Conservation (phyloP, 164 flowering plant species). For the Dillenia suffruticosa region DNA sequence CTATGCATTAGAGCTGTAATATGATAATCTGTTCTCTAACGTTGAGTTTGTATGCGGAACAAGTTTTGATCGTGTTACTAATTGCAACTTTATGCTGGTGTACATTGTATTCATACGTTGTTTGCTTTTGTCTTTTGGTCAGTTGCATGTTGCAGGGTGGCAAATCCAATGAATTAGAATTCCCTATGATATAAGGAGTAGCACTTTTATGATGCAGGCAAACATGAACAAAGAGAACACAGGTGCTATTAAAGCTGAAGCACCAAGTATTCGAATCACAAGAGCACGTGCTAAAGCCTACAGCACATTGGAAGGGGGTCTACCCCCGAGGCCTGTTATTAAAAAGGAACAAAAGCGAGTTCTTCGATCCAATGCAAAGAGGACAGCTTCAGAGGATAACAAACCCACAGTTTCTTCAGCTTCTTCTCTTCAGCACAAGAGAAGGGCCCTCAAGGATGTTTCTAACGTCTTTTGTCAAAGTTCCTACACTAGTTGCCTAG, state of each 20-base stretch:
- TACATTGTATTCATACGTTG: too few relatives aligned
- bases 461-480: constrained; percentile 47
- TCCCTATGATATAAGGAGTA: background rate
- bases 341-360: constrained; percentile 24
- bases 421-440: constrained; percentile 37
- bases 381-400: constrained; percentile 46
- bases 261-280: constrained; percentile 46
- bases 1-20: too few relatives aligned
- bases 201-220: constrained; percentile 8
- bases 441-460: constrained; percentile 78
- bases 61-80: too few relatives aligned
- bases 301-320: constrained; percentile 26
- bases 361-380: constrained; percentile 19
- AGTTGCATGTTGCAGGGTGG: too few relatives aligned
- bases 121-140: too few relatives aligned
- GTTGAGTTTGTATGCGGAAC: too few relatives aligned
- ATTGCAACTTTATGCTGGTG: too few relatives aligned
- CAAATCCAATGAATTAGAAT: too few relatives aligned
- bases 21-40: too few relatives aligned
- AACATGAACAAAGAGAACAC: constrained; percentile 53
- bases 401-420: constrained; percentile 16
- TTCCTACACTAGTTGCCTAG: constrained; percentile 37
- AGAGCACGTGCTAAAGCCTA: constrained; percentile 66
- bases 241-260: constrained; percentile 18
- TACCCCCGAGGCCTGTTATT: constrained; percentile 24